A percentile compares a stretch with the other conserved stretches of the same genome.
These are phyloP conservation scores for Lipomyces sp. DNA, from an alignment of 805 yeast genomes.

Conservation along the genomic window DNA sequence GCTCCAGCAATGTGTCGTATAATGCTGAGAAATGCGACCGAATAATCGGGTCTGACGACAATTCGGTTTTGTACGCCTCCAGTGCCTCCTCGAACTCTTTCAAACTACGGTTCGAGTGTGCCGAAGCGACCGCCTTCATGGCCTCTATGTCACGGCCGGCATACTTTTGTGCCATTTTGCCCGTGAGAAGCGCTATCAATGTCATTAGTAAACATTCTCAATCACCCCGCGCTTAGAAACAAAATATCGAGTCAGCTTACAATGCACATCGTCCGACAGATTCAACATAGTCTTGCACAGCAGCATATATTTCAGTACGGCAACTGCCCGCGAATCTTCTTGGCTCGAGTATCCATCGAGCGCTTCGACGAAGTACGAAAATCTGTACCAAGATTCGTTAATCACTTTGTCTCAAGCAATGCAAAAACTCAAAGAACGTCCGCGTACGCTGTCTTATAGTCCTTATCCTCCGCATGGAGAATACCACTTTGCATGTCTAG, in stretches of 20 bases:
- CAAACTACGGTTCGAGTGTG: slow-evolving; percentile 84
- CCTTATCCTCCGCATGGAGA: slow-evolving; percentile 93
- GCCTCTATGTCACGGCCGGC: slow-evolving; percentile 88
- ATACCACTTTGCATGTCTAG: slow-evolving; percentile 94
- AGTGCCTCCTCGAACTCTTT: slow-evolving; percentile 87
- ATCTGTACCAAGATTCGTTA: no score
- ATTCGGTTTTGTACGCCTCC: slow-evolving; percentile 60
- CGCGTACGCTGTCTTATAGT: slow-evolving; percentile 76
- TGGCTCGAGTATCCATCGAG: slow-evolving; percentile 83
- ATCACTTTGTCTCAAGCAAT: not conserved
- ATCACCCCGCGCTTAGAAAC: not conserved
- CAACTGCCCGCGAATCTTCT: slow-evolving; percentile 55
- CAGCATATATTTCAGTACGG: slow-evolving; percentile 86
- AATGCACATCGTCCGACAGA: slow-evolving; percentile 77
- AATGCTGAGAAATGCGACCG: slow-evolving; percentile 89
- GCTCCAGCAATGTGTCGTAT: slow-evolving; percentile 89
- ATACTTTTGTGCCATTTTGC: slow-evolving; percentile 70
- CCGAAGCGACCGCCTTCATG: slow-evolving; percentile 87
- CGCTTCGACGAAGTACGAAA: slow-evolving; percentile 90
- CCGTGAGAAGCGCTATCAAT: slow-evolving; percentile 51
- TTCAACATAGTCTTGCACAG: slow-evolving; percentile 91
- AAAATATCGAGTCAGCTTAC: slow-evolving; percentile 32
- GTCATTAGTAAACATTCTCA: not conserved
- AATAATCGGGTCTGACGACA: slow-evolving; percentile 81
- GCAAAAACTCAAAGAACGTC: no score